A percentile compares a stretch with the other conserved stretches of the same genome.
These are phyloP conservation scores for Cutaneotrichosporon dermatis DNA, from an alignment of 1,284 basidiomycete species.

Conservation along the genomic window DNA sequence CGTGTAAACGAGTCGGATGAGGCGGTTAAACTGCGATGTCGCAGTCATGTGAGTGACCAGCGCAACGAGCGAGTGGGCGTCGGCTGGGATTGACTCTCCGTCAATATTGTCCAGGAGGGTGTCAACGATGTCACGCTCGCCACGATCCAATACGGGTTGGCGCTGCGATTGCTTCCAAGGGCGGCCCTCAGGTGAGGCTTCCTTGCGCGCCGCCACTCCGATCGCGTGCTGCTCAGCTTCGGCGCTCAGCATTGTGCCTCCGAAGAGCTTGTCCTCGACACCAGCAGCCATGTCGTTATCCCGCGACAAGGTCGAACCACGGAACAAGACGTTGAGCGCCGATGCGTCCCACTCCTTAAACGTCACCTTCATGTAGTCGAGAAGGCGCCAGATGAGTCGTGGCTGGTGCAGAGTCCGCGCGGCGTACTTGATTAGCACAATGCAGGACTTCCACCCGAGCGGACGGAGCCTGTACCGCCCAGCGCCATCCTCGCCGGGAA, in stretches of 20 bases:
- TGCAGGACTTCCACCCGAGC: conserved; percentile 31
- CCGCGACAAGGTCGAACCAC: conserved; percentile 6
- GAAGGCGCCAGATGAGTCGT: conserved; percentile 22
- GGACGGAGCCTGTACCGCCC: conserved; percentile 35
- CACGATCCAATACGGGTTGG: background rate
- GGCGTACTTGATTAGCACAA: conserved; percentile 38
- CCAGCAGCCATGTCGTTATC: conserved; percentile 4
- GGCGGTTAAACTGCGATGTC: conserved; percentile 28
- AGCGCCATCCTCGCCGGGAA: conserved; percentile 9
- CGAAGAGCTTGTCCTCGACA: conserved; percentile 13
- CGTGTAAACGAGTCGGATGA: conserved; percentile 24
- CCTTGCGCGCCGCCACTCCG: too few species aligned
- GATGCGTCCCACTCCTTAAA: conserved; percentile 7
- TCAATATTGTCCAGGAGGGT: background rate
- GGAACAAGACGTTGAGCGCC: conserved; percentile 27
- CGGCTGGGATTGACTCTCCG: background rate
- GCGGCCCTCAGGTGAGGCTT: too few species aligned
- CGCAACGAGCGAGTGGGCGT: conserved; percentile 19
- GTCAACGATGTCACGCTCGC: background rate
- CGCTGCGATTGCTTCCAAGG: background rate
- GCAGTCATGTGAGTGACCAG: conserved; percentile 29
- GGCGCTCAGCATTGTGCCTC: background rate
- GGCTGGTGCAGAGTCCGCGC: conserved; percentile 26
- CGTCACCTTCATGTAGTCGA: conserved; percentile 31
- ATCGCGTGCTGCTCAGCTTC: too few species aligned